A percentile compares a stretch with the other conserved stretches of the same genome.
phyloP scores from a whole-genome alignment of 2,329 filamentous ascomycete species.

The Nemania sp. region DNA sequence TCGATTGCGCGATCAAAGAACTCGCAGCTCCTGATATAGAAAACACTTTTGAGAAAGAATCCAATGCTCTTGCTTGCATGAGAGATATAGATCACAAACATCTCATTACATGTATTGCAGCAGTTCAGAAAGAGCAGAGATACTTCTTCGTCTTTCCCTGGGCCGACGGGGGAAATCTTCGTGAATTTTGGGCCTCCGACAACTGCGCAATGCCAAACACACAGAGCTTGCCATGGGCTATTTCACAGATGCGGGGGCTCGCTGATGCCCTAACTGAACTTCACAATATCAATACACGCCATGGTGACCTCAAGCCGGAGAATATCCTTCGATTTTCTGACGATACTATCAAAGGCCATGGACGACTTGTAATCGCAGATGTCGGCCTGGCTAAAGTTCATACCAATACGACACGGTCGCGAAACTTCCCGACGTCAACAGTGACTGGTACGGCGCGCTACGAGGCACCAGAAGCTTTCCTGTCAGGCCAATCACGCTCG shows the following conservation, averaged over 20 bases:
- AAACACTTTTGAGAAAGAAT: conserved; percentile 7
- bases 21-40: neutral
- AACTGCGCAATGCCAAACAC: neutral
- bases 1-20: conserved; percentile 1
- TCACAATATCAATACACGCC: neutral
- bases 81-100: conserved; percentile 2
- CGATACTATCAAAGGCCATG: neutral
- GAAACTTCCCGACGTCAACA: neutral
- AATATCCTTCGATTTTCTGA: conserved; percentile 5
- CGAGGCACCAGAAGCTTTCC: conserved; percentile 1
- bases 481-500: neutral
- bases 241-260: conserved; percentile 3
- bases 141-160: conserved; percentile 5
- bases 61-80: conserved; percentile 1
- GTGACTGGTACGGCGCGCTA: neutral
- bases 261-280: neutral
- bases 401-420: neutral
- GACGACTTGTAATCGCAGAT: conserved; percentile 1
- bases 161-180: conserved; percentile 4
- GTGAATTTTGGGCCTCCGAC: conserved; percentile 1
- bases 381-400: neutral
- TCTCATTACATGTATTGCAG: conserved; percentile 4
- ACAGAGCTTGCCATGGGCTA: neutral
- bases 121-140: neutral
- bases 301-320: conserved; percentile 3